Evolutionary conservation across 331 rosid genomes (phyloP), one percentile per base, ranked within the genome.

Genomic region (Quercus tomentella): DNA sequence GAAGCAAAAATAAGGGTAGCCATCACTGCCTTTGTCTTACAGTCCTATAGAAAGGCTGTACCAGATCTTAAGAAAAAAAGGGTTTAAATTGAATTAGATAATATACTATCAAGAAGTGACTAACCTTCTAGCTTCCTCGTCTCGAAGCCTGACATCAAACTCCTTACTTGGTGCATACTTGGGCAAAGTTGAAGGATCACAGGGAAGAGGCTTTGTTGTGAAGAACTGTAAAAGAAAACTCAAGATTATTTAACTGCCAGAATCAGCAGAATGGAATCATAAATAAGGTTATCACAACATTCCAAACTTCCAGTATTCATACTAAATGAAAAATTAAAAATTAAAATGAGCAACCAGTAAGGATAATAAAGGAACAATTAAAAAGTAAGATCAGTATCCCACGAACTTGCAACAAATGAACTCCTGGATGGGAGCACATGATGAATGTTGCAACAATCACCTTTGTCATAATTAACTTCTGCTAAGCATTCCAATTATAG

Each of bases 81-180:
- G 4, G 17, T 33, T 67, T 33, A 20, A 31, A 65, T n/a, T 60
- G 15, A 83, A 79, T 69, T 37, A 4, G 28, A 66, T 55, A 73
- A 75, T 66, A 73, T n/a, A 60, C 71, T 18, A 76, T 63, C 15
- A 12, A 52, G 51, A 77, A 80, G 81, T 75, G 55, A 37, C 71
- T 79, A 84, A 94, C 98, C 98, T 90, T 88, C 87, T 91, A 69
- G 88, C 88, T 84, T 94, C 98, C 86, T 90, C 94, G 1, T 94
- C 89, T 56, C 88, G 91, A 65, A 87, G 79, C 86, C 86, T 90
- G 75, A 83, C 94, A 87, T 92, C 97, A 74, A 94, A 86, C 88
- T 94, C 98, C 89, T 94, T 94, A 87, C 93, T 89, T 0, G 98
- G 98, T 67, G 94, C 94, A 76, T 92, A 90, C 81, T 87, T 89